These are phyloP conservation scores for Moniliophthora roreri DNA, from an alignment of 1,284 basidiomycete genomes.

Conservation along the genomic window DNA sequence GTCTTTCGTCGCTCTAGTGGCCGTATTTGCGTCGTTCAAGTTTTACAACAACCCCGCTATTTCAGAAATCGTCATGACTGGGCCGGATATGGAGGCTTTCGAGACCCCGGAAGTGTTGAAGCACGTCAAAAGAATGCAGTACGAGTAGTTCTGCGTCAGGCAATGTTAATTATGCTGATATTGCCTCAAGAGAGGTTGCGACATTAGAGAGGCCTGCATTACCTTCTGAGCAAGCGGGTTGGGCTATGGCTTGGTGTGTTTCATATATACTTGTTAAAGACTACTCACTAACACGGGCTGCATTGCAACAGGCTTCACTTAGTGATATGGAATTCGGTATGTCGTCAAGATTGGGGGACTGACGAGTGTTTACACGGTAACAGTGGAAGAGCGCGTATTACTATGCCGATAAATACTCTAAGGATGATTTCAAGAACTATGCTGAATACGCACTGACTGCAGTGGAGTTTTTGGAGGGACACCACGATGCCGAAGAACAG, in stretches of 20 bases:
- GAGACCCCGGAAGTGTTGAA: conserved; percentile 13
- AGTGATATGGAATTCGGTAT: conserved; percentile 19
- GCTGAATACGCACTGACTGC: conserved; percentile 15
- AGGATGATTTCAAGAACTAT: conserved; percentile 18
- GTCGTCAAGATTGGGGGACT: neutral
- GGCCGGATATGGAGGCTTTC: conserved; percentile 13
- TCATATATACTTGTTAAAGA: neutral
- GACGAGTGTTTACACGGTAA: neutral
- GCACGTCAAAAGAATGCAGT: conserved; percentile 17
- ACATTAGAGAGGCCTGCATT: conserved; percentile 12
- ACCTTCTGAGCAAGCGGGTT: conserved; percentile 13
- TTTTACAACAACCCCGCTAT: conserved; percentile 7
- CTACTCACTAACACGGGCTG: neutral
- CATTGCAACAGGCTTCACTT: conserved; percentile 17
- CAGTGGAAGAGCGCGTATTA: conserved; percentile 21
- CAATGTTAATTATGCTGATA: neutral
- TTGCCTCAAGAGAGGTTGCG: conserved; percentile 10
- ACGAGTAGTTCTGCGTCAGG: neutral
- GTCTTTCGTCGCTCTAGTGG: conserved; percentile 10
- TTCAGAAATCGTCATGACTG: conserved; percentile 6
- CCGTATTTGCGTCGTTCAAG: conserved; percentile 12
- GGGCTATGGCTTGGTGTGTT: conserved; percentile 21
- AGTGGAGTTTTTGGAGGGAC: conserved; percentile 15
- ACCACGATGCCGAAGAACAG: conserved; percentile 19
- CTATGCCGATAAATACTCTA: conserved; percentile 18